Evolutionary conservation across 148 eudicot genomes (phyloP), one percentile per base, ranked within the genome.

Genomic region (Rhododendron williamsianum): DNA sequence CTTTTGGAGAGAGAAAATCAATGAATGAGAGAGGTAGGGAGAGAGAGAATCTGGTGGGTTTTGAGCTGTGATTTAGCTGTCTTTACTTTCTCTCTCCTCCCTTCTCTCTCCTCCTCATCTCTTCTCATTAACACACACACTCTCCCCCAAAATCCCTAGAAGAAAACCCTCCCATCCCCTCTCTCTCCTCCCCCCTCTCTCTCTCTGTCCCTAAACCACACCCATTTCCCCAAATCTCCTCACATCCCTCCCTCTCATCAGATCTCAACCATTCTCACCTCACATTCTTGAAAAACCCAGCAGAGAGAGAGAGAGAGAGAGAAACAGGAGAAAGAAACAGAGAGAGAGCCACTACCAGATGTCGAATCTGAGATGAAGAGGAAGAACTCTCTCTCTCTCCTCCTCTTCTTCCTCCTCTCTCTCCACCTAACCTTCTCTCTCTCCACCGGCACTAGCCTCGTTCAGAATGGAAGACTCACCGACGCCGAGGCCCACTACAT

Each of bases 11-110:
- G 81, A 52, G 30, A 76, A 21, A 80, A 82, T 84, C 33, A 1
- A 71, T 54, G 60, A 54, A 54, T 78, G 51, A 74, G 80, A 38
- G 83, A 77, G 51, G 30, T 81, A 72, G 43, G 76, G 46, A 41
- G 74, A 81, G 82, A 72, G 33, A 84, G 86, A 85, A 82, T 89
- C 87, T 91, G 89, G 97, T 95, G 93, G 95, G 90, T 87, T 87
- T 94, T 92, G 97, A 95, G 98, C 98, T 94, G 98, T 95, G 92
- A 87, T 91, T 88, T 94, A 95, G 98, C 96, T 95, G 98, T 93
- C 94, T 87, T 83, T 81, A 85, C 74, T 84, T 4, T 60, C 83
- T 76, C 36, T 73, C 87, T 46, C 84, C 80, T 60, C 79, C 67
- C 83, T 84, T 76, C 80, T 77, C 88, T 86, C 72, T 76, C 67